phyloP scores from a whole-genome alignment of 805 yeast species.

The Candida hungchunana region DNA sequence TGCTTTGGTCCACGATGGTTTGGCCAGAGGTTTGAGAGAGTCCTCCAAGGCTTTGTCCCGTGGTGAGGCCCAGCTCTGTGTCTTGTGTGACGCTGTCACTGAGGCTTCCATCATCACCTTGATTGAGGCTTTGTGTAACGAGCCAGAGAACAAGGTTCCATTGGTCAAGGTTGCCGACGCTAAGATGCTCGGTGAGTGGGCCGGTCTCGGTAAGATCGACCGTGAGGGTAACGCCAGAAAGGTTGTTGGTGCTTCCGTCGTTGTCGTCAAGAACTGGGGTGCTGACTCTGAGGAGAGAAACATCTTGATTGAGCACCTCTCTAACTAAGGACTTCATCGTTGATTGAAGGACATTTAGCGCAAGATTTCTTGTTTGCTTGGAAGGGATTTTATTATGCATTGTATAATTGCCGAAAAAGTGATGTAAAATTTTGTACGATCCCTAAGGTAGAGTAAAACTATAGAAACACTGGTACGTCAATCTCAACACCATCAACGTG shows the following conservation, averaged over 20 bases:
- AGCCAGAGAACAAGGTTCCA: constrained; percentile 94
- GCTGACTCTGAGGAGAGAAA: constrained; percentile 97
- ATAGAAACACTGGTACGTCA: constrained; percentile 26
- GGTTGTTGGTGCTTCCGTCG: constrained; percentile 99
- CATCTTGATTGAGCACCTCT: constrained; percentile 93
- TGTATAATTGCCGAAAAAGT: no score
- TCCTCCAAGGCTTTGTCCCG: constrained; percentile 97
- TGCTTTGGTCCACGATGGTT: constrained; percentile 97
- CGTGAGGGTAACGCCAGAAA: constrained; percentile 99
- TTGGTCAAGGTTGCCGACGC: constrained; percentile 99
- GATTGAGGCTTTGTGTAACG: constrained; percentile 99
- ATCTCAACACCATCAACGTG: no score
- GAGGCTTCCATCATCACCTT: constrained; percentile 95
- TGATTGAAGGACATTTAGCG: no score
- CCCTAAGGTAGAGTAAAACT: not conserved
- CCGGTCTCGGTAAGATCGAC: constrained; percentile 99
- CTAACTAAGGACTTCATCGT: no score
- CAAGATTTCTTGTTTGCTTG: constrained; percentile 45
- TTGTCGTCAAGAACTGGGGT: constrained; percentile 99
- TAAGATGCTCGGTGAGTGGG: constrained; percentile 99
- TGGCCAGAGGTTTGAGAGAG: constrained; percentile 99
- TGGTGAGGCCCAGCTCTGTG: constrained; percentile 97
- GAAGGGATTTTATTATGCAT: not conserved
- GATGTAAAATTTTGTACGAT: constrained; percentile 3
- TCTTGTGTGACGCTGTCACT: constrained; percentile 96